Evolutionary conservation across 129 eudicot species (phyloP), one percentile per base, ranked within the genome.

Genomic region (Solidago caesia): DNA sequence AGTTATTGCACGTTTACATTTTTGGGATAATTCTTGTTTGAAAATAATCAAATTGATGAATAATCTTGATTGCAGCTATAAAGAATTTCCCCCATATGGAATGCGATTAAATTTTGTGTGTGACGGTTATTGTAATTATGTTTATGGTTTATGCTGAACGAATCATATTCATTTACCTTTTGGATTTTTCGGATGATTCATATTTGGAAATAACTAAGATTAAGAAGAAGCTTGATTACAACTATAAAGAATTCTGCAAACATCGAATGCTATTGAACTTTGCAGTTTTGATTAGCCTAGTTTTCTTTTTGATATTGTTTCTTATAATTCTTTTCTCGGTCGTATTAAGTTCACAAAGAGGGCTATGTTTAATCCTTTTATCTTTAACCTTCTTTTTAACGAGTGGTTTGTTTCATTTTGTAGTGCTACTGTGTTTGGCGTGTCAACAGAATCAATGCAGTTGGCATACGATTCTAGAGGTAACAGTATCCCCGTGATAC

Each of bases 381-480:
- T 7, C 13, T 15, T 60, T 45, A 2, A 5, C 12, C 10, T 47
- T 29, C 33, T 51, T 44, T 44, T 64, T 71, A 33, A 68, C 27
- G 1, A 4, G 33, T 39, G 29, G 64, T 57, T 72, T 73, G 33
- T 75, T 77, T 64, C 44, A 45, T 73, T 83, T 21, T 85, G 78
- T 63, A 92, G 98, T 85, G 78, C 98, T 51, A 86, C 95, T 55
- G 96, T 92, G 53, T 92, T 92, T 88, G 98, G 98, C 65, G 98
- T 92, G 69, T 92, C 98, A 46, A 92, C 98, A 5, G 96, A 88
- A 64, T 92, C 98, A 71, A 92, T 92, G 98, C 96, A 89, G 80
- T 79, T 92, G 51, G 81, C 98, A 27, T 87, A 79, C 79, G 98
- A 92, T 53, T 69, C 75, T 6, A 82, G 96, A 84, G 98, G 98